These are phyloP conservation scores for Salvia sclarea DNA, from an alignment of 305 asterid species.

Conservation along the genomic window DNA sequence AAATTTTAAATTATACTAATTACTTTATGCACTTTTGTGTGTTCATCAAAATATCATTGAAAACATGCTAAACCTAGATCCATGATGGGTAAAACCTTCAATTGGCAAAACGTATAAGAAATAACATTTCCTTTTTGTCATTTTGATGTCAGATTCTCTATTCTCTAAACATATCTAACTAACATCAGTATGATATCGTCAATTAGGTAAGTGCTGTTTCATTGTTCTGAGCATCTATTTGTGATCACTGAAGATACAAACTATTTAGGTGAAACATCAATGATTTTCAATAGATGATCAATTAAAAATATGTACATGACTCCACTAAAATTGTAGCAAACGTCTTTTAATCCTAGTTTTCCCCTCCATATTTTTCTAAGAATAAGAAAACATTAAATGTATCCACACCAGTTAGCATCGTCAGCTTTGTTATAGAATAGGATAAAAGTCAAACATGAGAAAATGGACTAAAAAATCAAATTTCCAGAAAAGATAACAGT, in stretches of 20 bases:
- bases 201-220: background rate
- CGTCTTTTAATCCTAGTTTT: background rate
- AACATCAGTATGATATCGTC: constrained; percentile 4
- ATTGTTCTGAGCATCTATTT: background rate
- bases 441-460: constrained; percentile 6
- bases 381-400: background rate
- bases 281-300: background rate
- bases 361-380: background rate
- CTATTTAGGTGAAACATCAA: background rate
- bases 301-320: background rate
- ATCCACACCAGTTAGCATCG: constrained; percentile 19
- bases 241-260: background rate
- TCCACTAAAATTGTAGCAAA: background rate
- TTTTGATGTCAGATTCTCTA: background rate
- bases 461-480: background rate
- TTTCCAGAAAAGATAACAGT: background rate
- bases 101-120: background rate
- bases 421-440: background rate
- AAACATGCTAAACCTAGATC: constrained; percentile 5
- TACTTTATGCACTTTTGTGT: no score
- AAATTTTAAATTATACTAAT: no score
- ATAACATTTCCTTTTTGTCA: background rate
- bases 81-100: background rate
- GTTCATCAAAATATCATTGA: background rate
- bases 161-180: background rate